Percentiles rank a stretch among this genome's conserved stretches.
phyloP scores from a whole-genome alignment of 352 stramenopile genomes.

The Globisporangium mamillatum region DNA sequence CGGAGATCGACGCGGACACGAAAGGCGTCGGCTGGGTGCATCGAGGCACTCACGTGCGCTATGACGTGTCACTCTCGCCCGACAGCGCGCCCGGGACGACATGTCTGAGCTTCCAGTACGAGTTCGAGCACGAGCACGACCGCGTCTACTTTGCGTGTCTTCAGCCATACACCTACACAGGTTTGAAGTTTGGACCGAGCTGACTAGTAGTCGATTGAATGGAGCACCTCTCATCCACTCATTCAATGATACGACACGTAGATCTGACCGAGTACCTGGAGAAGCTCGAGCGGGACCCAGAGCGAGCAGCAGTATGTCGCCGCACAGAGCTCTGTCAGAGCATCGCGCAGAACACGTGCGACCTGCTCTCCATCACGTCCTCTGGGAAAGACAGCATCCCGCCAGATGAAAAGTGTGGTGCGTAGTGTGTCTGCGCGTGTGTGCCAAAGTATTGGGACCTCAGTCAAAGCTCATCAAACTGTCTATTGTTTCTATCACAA shows the following conservation, averaged over 20 bases:
- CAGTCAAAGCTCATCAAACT: neutral
- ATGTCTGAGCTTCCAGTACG: slow-evolving; percentile 66
- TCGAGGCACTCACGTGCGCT: slow-evolving; percentile 55
- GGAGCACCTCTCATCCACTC: neutral
- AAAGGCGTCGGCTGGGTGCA: slow-evolving; percentile 61
- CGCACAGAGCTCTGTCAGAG: slow-evolving; percentile 82
- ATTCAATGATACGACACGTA: slow-evolving; percentile 11
- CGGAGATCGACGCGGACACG: slow-evolving; percentile 39
- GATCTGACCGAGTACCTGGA: slow-evolving; percentile 77
- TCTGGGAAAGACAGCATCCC: slow-evolving; percentile 34
- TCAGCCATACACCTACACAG: slow-evolving; percentile 87
- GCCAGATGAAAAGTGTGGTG: slow-evolving; percentile 49
- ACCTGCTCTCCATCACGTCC: slow-evolving; percentile 89
- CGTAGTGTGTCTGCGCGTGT: neutral
- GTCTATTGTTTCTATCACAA: neutral
- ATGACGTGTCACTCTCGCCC: slow-evolving; percentile 41
- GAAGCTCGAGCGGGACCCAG: slow-evolving; percentile 49
- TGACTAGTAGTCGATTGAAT: neutral
- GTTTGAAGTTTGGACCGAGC: slow-evolving; percentile 18
- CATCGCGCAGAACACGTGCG: slow-evolving; percentile 78
- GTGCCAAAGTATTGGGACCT: neutral
- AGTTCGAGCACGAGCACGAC: slow-evolving; percentile 66
- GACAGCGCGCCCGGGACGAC: slow-evolving; percentile 41
- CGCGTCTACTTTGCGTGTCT: slow-evolving; percentile 82
- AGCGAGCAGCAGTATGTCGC: slow-evolving; percentile 39